Evolutionary conservation across 2,329 filamentous ascomycete genomes (phyloP), one percentile per base, ranked within the genome.

Genomic region (Colletotrichum shisoi): DNA sequence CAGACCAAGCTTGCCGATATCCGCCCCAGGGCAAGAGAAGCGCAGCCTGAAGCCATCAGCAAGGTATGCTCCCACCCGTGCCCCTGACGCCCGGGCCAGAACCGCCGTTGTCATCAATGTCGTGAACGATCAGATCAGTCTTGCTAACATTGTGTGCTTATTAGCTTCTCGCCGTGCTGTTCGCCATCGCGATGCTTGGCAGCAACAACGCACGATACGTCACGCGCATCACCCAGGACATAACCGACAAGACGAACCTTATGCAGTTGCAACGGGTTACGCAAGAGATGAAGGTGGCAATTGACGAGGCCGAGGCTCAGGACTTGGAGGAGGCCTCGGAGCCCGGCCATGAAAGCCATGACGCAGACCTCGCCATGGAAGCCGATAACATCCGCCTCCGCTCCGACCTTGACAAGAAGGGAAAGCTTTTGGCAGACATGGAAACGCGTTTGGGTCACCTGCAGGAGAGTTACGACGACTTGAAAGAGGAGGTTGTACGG

Each of bases 401-500:
- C 56, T 79, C 81, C 62, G 81, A 86, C 71, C 79, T 84, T 40
- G 85, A 87, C 17, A 76, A 79, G 6, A 78, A 85, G 49, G 85
- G 81, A 70, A 88, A 87, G 73, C 82, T 82, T 46, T 81, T 86
- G 62, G 87, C 85, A 49, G 84, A 88, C 73, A 82, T 87, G 69
- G 84, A 85, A 63, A 84, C 86, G 6, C 83, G 87, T 21, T 79
- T 89, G 57, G 87, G 88, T 64, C 82, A 85, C 72, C 78, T 90
- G 19, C 84, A 88, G 71, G 82, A 84, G 69, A 87, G 83, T 57
- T 83, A 92, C 69, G 89, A 92, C 69, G 85, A 88, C 70, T 78
- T 91, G 52, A 85, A 90, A 71, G 83, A 85, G 54, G 83, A 91
- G 72, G 86, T 88, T 60, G 84, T 87, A 67, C 83, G 84, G 71